Percentiles rank a stretch among this genome's conserved stretches.
These are phyloP conservation scores for Parsonsia alboflavescens DNA, from an alignment of 257 asterid species.

Conservation along the genomic window DNA sequence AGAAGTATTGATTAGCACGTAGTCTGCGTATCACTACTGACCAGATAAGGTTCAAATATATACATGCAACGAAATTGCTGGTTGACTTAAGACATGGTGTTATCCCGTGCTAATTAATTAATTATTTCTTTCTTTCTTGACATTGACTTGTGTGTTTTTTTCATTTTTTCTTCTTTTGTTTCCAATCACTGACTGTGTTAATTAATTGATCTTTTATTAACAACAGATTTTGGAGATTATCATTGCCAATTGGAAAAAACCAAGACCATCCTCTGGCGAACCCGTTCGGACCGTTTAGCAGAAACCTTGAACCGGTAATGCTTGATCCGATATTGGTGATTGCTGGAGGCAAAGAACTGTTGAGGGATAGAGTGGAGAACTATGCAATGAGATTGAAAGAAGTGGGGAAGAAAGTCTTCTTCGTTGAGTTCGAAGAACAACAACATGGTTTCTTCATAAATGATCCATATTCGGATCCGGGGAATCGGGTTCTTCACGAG, in stretches of 20 bases:
- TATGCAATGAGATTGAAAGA: conserved; percentile 44
- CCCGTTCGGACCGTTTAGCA: conserved; percentile 70
- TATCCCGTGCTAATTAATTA: background rate
- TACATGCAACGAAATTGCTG: background rate
- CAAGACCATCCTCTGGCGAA: conserved; percentile 63
- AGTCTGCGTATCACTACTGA: background rate
- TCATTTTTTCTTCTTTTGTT: background rate
- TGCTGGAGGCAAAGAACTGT: conserved; percentile 53
- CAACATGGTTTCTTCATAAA: conserved; percentile 57
- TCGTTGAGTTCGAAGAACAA: conserved; percentile 36
- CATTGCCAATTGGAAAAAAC: conserved; percentile 54
- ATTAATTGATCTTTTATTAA: background rate
- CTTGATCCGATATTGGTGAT: conserved; percentile 63
- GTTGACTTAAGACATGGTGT: background rate
- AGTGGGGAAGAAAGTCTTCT: conserved; percentile 43
- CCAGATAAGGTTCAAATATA: background rate
- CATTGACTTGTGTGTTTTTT: background rate
- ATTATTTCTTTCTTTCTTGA: background rate
- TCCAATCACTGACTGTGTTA: background rate
- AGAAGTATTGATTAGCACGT: too few relatives aligned
- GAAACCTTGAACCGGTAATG: conserved; percentile 35
- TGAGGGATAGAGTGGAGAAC: conserved; percentile 56
- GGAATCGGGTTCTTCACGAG: conserved; percentile 32
- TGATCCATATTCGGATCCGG: conserved; percentile 42
- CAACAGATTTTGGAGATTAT: conserved; percentile 65